Base-by-base conservation (phyloP, 495 filamentous ascomycete species). In the Hyphodiscus hymeniophilus region DNA sequence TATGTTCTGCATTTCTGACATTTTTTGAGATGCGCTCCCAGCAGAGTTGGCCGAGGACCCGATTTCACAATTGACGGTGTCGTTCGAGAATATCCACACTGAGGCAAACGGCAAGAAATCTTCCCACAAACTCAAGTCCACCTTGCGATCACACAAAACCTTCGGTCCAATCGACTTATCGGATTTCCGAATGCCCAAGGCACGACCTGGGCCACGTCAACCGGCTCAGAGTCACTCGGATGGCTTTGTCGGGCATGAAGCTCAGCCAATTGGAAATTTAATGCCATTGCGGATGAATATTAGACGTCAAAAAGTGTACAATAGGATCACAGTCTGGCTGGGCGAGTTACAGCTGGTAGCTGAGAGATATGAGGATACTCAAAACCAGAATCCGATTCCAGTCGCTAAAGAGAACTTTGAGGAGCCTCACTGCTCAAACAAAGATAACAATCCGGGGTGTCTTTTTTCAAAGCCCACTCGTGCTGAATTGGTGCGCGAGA, bases 161-260 rank as follows among this genome's bases (percentile, higher is more conserved):
- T 45, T 50, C 33, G 20, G 42, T 10, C 17, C 24, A 17, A 45
- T 52, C 26, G 44, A 54, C 33, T 23, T 43, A 15, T 32, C 36
- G n/a, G 15, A 30, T 6, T 50, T 50, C 38, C 42, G 42, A 1
- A 35, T 53, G n/a, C 55, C 50, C 39, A 44, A 43, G 22, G 3
- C 32, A 0, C 13, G 21, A 3, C 7, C 13, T 2, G 13, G 21
- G 24, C 18, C 24, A 12, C 15, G 13, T 17, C 39, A 31, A 36
- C 7, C 36, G 17, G 33, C 5, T 7, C 34, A 17, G 18, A 47
- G 38, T 4, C 45, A 50, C 17, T 51, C 48, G 1, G 56, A 58
- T 40, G 56, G 56, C 2, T 58, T 58, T 48, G 44, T 55, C 22
- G 56, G 56, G 10, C 40, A 39, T 13, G 56, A 58, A 48, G 48